Evolutionary conservation across 257 asterid species (phyloP).

Genomic region (Nicotiana benthamiana): DNA sequence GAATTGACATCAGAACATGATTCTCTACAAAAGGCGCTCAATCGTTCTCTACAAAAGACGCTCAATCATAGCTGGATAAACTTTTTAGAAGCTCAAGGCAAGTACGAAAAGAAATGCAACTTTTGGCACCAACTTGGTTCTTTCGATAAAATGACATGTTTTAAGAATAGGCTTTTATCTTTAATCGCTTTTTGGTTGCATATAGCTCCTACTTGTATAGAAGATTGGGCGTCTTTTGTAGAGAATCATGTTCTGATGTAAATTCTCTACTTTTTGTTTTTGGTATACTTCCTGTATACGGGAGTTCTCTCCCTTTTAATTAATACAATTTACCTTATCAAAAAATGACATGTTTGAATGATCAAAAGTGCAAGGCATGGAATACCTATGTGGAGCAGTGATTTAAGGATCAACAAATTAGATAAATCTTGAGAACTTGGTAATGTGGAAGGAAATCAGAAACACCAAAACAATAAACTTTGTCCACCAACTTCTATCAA

Average conservation of each 20-base stretch:
- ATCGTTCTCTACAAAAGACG: no score
- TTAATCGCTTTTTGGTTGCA: no score
- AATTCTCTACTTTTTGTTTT: no score
- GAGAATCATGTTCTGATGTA: no score
- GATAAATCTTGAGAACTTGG: background rate
- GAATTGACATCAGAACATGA: no score
- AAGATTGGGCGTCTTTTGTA: no score
- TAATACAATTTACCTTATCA: no score
- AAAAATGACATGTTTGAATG: background rate
- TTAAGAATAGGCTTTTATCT: no score
- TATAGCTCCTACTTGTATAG: no score
- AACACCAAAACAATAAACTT: background rate
- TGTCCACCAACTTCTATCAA: background rate
- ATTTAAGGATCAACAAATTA: background rate
- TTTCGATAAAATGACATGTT: background rate
- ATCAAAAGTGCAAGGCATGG: background rate
- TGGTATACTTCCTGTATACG: no score
- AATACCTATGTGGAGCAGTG: background rate
- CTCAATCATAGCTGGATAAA: background rate
- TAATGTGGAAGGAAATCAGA: background rate
- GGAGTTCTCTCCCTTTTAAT: no score
- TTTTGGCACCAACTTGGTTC: background rate
- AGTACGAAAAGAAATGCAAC: background rate
- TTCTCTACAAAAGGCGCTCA: no score
- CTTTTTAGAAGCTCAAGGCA: background rate